phyloP scores from a whole-genome alignment of 331 rosid species.

The Acacia concinna region DNA sequence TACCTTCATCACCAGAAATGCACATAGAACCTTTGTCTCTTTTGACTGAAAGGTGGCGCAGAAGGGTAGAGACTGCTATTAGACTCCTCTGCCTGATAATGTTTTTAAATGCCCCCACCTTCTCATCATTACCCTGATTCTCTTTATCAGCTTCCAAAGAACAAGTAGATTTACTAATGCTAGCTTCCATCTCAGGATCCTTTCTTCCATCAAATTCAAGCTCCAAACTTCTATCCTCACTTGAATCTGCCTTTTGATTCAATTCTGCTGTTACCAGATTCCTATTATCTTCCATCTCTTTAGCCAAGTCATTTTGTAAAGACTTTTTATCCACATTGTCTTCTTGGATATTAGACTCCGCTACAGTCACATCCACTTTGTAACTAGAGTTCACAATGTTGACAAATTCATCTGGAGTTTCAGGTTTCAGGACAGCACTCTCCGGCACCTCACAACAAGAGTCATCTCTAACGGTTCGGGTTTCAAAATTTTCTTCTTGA shows the following conservation, averaged over 20 bases:
- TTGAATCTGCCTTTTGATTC: conserved; percentile 39
- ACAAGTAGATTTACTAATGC: conserved; percentile 46
- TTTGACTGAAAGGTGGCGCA: conserved; percentile 78
- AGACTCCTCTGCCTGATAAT: conserved; percentile 64
- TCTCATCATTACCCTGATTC: conserved; percentile 66
- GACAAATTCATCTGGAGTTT: conserved; percentile 32
- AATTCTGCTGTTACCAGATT: conserved; percentile 32
- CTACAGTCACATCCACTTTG: conserved; percentile 30
- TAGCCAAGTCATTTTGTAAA: conserved; percentile 32
- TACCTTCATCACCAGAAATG: conserved; percentile 37
- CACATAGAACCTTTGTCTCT: conserved; percentile 41
- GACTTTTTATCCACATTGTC: conserved; percentile 26
- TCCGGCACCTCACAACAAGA: conserved; percentile 8
- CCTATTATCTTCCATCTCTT: conserved; percentile 33
- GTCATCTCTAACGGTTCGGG: not conserved
- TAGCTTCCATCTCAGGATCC: conserved; percentile 67
- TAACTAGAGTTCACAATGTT: conserved; percentile 21
- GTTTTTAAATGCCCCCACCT: conserved; percentile 73
- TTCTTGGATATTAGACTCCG: conserved; percentile 30
- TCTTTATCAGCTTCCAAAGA: conserved; percentile 55
- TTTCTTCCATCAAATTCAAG: conserved; percentile 87
- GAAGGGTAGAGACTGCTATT: conserved; percentile 65
- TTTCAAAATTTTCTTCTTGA: conserved; percentile 28
- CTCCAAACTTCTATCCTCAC: conserved; percentile 58
- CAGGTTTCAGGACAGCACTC: conserved; percentile 20